These are phyloP conservation scores for Rubia yunnanensis DNA, from an alignment of 257 asterid genomes.

Conservation along the genomic window DNA sequence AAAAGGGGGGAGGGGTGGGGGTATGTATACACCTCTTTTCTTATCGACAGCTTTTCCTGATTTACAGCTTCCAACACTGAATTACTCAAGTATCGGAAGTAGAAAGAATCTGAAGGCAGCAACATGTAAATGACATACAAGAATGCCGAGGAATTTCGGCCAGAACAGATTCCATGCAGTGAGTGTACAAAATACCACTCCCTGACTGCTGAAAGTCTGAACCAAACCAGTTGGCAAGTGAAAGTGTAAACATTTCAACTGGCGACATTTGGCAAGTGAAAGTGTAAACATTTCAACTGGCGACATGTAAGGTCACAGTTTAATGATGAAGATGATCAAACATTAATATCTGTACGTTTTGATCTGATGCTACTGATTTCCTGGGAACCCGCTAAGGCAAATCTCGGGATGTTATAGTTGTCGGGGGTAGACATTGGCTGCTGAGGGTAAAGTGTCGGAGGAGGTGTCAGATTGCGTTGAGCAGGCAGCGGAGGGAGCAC, in stretches of 20 bases:
- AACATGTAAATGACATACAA: not conserved
- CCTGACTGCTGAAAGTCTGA: constrained; percentile 8
- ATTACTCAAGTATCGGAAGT: not conserved
- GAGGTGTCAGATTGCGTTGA: constrained; percentile 86
- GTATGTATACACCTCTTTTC: not conserved
- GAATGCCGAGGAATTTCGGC: constrained; percentile 5
- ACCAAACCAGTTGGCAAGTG: constrained; percentile 2
- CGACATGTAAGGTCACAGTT: not conserved
- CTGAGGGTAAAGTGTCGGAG: constrained; percentile 96
- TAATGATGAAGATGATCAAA: constrained; percentile 23
- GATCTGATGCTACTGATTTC: constrained; percentile 46
- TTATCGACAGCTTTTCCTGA: not conserved
- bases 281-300: constrained; percentile 7
- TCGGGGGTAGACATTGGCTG: constrained; percentile 93
- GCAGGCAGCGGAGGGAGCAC: constrained; percentile 91
- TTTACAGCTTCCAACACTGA: not conserved
- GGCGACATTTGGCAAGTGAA: no score
- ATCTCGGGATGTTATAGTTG: constrained; percentile 62
- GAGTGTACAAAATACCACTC: constrained; percentile 4
- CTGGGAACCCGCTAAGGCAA: constrained; percentile 32
- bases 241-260: not conserved
- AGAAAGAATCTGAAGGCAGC: not conserved
- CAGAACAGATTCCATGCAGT: not conserved
- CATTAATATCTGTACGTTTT: constrained; percentile 77
- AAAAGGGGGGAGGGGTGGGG: not conserved